Conservation (phyloP, 2,329 filamentous ascomycete genomes). For the Monosporascus sp. region DNA sequence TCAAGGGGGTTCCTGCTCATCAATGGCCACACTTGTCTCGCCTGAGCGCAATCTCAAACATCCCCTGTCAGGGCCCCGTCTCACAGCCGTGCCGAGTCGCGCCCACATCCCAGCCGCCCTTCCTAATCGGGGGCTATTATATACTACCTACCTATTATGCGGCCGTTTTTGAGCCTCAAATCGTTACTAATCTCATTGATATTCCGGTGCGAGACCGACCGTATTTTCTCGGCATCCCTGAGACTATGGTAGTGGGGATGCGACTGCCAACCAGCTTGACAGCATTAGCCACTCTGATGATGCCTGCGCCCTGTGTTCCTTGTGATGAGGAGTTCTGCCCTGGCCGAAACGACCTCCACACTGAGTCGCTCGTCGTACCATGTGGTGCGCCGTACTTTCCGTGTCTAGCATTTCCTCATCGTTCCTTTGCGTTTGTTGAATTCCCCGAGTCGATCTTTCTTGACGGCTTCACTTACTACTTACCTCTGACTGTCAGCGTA, state of each 20-base stretch:
- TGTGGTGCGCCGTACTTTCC: background rate
- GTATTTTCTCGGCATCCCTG: background rate
- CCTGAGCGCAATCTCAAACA: background rate
- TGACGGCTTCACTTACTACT: background rate
- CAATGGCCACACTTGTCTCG: background rate
- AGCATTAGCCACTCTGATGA: too few relatives aligned
- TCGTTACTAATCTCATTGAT: background rate
- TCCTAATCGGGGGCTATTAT: background rate
- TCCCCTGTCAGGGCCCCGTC: background rate
- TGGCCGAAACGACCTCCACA: background rate
- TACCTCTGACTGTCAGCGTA: background rate
- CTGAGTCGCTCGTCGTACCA: background rate
- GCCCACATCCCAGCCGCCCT: background rate
- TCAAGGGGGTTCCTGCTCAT: too few relatives aligned
- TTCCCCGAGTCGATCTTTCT: background rate
- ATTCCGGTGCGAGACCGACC: background rate
- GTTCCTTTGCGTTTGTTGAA: background rate
- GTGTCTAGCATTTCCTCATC: background rate
- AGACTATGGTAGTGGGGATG: background rate
- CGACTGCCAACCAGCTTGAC: too few relatives aligned
- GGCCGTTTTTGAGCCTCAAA: background rate
- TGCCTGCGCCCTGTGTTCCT: background rate
- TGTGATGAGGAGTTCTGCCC: background rate
- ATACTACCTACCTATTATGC: background rate
- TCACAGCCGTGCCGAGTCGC: background rate